Percentiles rank a stretch among this genome's conserved stretches.
These are phyloP conservation scores for Mucor piriformis DNA, from an alignment of 371 early-diverging fungal genomes.

Conservation along the genomic window DNA sequence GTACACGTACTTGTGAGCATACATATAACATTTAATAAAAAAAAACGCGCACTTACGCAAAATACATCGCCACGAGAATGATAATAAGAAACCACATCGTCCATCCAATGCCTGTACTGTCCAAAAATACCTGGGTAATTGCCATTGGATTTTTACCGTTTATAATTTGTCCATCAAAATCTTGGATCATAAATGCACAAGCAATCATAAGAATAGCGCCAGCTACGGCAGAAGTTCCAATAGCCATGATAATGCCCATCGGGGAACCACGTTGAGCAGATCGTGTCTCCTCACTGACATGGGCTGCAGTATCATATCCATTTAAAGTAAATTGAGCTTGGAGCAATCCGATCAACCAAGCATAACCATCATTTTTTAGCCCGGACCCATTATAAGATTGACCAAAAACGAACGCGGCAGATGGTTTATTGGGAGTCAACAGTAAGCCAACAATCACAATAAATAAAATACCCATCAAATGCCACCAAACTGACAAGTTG, in stretches of 20 bases:
- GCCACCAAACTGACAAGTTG: conserved; percentile 50
- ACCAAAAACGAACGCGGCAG: conserved; percentile 51
- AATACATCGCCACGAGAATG: conserved; percentile 59
- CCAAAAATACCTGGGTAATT: conserved; percentile 52
- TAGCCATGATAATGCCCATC: conserved; percentile 51
- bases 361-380: conserved; percentile 31
- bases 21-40: neutral
- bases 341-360: conserved; percentile 40
- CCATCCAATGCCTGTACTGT: conserved; percentile 45
- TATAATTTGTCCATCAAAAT: conserved; percentile 54
- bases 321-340: conserved; percentile 54
- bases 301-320: conserved; percentile 71
- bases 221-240: conserved; percentile 50
- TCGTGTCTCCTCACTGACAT: conserved; percentile 70
- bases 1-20: neutral
- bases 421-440: conserved; percentile 44
- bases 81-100: conserved; percentile 52
- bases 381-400: conserved; percentile 36
- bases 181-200: conserved; percentile 60
- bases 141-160: conserved; percentile 44
- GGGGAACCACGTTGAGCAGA: conserved; percentile 59
- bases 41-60: conserved; percentile 43
- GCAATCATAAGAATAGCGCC: conserved; percentile 62
- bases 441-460: conserved; percentile 35
- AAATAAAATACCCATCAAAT: conserved; percentile 39